A percentile compares a stretch with the other conserved stretches of the same genome.
Evolutionary conservation across 2,329 filamentous ascomycete species (phyloP).

Genomic region (Diaporthe batatas): DNA sequence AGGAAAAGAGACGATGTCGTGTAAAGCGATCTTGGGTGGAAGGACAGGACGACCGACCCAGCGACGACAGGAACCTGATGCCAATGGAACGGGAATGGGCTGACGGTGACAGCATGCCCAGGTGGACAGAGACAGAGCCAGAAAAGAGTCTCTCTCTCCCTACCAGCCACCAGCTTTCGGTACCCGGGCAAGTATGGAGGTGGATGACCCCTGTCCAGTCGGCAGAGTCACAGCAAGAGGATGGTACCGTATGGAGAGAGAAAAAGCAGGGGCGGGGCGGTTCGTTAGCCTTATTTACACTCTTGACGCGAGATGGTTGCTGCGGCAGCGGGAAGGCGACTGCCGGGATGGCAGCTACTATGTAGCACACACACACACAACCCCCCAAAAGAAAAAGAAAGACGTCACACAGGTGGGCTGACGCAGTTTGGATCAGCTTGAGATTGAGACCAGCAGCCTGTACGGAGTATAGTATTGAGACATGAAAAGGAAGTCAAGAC

Average conservation of each 20-base stretch:
- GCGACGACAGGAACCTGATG: slow-evolving; percentile 25
- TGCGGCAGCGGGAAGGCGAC: slow-evolving; percentile 13
- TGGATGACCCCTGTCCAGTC: slow-evolving; percentile 23
- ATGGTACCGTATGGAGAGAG: slow-evolving; percentile 24
- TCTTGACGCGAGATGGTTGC: slow-evolving; percentile 28
- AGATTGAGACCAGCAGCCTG: slow-evolving; percentile 4
- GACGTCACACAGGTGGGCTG: slow-evolving; percentile 14
- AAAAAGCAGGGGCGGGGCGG: slow-evolving; percentile 25
- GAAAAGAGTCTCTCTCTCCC: slow-evolving; percentile 3
- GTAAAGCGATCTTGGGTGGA: slow-evolving; percentile 8
- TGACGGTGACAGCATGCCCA: slow-evolving; percentile 20
- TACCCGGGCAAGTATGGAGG: slow-evolving; percentile 20
- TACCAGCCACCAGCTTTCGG: slow-evolving; percentile 32
- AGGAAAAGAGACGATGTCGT: slow-evolving; percentile 27
- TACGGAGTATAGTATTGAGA: background rate
- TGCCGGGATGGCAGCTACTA: background rate
- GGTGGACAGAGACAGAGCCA: background rate
- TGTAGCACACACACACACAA: no score
- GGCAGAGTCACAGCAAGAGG: slow-evolving; percentile 23
- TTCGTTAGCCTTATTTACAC: slow-evolving; percentile 29
- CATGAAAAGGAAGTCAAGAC: background rate
- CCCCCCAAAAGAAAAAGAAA: slow-evolving; percentile 11
- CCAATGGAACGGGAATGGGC: slow-evolving; percentile 15
- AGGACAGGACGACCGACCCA: slow-evolving; percentile 18
- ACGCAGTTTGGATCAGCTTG: background rate